These are phyloP conservation scores for Leishmania turanica DNA, from an alignment of 208 protist genomes.

Conservation along the genomic window DNA sequence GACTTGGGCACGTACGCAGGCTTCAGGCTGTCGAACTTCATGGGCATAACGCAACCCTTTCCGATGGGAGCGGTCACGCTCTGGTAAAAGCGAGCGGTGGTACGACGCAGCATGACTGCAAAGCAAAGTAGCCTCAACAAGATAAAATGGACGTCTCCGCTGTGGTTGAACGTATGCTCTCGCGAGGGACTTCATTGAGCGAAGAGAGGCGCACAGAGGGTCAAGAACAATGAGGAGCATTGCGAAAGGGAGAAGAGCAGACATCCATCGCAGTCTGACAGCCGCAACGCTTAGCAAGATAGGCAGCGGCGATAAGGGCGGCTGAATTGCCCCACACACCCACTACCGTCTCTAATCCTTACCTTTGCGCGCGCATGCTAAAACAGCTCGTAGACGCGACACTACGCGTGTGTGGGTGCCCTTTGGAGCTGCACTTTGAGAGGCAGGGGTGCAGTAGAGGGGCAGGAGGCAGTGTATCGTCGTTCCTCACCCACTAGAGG, in stretches of 20 bases:
- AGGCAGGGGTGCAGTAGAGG: not conserved
- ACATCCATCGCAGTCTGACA: not conserved
- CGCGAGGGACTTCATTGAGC: no score
- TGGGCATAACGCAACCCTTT: slow-evolving; percentile 79
- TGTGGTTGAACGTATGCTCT: not conserved
- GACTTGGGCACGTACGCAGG: slow-evolving; percentile 81
- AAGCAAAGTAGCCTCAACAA: slow-evolving; percentile 8
- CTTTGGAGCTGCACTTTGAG: not conserved
- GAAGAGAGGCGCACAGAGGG: not conserved
- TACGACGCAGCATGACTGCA: slow-evolving; percentile 68
- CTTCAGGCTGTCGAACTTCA: slow-evolving; percentile 82
- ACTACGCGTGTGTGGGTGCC: not conserved
- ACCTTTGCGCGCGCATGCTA: not conserved
- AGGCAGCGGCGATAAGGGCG: not conserved
- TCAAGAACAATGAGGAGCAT: not conserved
- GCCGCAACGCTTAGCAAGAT: not conserved
- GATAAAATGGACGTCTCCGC: not conserved
- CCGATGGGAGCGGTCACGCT: slow-evolving; percentile 66
- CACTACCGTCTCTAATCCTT: not conserved
- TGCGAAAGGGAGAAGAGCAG: not conserved
- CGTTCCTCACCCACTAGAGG: not conserved
- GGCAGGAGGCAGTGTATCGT: not conserved
- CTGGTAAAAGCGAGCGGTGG: slow-evolving; percentile 52
- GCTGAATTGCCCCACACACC: not conserved
- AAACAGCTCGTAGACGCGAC: not conserved